Conservation (phyloP, 352 stramenopile species). For the Phytophthora crassamura region DNA sequence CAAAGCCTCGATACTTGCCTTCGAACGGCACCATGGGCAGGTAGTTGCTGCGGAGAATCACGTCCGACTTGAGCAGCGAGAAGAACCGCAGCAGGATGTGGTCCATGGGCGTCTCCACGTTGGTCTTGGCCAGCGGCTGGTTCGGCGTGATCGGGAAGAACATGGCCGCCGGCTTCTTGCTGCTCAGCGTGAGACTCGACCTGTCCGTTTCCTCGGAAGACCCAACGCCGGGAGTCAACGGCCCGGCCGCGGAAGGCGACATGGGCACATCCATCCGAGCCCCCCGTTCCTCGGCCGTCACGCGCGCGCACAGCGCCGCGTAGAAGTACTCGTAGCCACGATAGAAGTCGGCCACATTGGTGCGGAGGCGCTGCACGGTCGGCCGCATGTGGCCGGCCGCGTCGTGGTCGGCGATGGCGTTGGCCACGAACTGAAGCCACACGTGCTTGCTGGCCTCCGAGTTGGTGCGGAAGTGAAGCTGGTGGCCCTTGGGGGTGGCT, state of each 20-base stretch:
- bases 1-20: slow-evolving; percentile 81
- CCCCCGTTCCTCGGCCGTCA: slow-evolving; percentile 45
- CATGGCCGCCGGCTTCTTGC: slow-evolving; percentile 57
- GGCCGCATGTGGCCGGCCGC: slow-evolving; percentile 37
- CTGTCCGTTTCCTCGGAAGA: slow-evolving; percentile 35
- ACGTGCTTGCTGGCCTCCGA: slow-evolving; percentile 82
- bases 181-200: slow-evolving; percentile 34
- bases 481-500: slow-evolving; percentile 83
- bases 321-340: slow-evolving; percentile 78
- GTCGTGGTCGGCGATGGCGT: slow-evolving; percentile 65
- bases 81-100: slow-evolving; percentile 77
- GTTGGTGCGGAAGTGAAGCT: slow-evolving; percentile 88
- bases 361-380: slow-evolving; percentile 43
- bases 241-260: slow-evolving; percentile 11
- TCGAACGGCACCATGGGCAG: slow-evolving; percentile 91
- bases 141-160: slow-evolving; percentile 59
- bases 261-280: slow-evolving; percentile 15
- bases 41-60: slow-evolving; percentile 87
- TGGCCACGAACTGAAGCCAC: slow-evolving; percentile 82
- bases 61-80: slow-evolving; percentile 77
- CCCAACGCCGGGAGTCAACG: slow-evolving; percentile 6
- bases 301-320: slow-evolving; percentile 60
- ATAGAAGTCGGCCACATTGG: slow-evolving; percentile 80
- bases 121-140: slow-evolving; percentile 61
- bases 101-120: slow-evolving; percentile 55